Percentiles rank a stretch among this genome's conserved stretches.
phyloP scores from a whole-genome alignment of 306 rosid species.

The Medicago arabica region DNA sequence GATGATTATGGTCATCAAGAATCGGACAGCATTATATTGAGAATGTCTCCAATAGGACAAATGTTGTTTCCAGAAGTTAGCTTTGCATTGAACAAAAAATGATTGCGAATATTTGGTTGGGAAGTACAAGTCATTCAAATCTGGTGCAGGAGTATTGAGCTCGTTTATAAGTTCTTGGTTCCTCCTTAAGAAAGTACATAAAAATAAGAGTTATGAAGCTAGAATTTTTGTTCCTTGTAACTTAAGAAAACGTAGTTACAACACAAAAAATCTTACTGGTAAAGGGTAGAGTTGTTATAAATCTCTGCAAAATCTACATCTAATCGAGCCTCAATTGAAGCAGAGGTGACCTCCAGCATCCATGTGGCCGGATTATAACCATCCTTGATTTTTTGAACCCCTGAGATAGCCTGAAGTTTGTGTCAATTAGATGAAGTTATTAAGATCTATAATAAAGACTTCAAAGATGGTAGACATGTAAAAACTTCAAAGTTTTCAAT shows the following conservation, averaged over 20 bases:
- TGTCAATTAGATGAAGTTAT: constrained; percentile 1
- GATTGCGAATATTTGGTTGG: constrained; percentile 67
- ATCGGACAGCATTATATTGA: constrained; percentile 54
- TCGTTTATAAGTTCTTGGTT: constrained; percentile 58
- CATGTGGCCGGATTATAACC: constrained; percentile 84
- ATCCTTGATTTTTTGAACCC: constrained; percentile 64
- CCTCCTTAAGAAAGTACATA: constrained; percentile 46
- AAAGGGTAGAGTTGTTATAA: constrained; percentile 58
- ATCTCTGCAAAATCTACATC: constrained; percentile 65
- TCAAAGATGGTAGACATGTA: not conserved
- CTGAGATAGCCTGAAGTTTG: constrained; percentile 54
- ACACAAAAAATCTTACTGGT: constrained; percentile 45
- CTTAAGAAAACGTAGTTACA: not conserved
- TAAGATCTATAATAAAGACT: too few relatives aligned
- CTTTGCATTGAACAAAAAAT: constrained; percentile 63
- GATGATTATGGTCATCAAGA: constrained; percentile 50
- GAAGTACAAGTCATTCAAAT: constrained; percentile 63
- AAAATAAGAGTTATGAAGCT: too few relatives aligned
- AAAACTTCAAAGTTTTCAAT: not conserved
- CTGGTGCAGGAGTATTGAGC: constrained; percentile 55
- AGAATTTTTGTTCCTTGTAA: not conserved
- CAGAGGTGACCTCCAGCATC: constrained; percentile 70
- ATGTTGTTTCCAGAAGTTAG: constrained; percentile 55
- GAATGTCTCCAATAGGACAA: constrained; percentile 80
- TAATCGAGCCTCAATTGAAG: constrained; percentile 56